phyloP scores from a whole-genome alignment of 371 early-diverging fungal genomes.

The Thermomucor indicae-seudaticae region DNA sequence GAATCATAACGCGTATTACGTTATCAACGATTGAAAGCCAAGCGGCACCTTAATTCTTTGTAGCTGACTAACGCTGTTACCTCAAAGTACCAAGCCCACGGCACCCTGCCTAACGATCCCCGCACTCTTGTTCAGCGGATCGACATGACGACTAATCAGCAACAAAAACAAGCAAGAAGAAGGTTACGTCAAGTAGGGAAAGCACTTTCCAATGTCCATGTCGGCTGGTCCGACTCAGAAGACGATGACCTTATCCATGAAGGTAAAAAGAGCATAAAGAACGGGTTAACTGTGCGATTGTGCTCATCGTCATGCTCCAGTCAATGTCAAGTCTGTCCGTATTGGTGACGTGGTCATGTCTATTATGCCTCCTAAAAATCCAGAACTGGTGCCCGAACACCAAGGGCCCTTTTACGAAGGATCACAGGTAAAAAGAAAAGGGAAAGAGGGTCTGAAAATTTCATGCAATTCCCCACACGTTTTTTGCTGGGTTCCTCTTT shows the following conservation, averaged over 20 bases:
- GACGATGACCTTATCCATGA: conserved; percentile 39
- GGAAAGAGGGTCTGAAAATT: not conserved
- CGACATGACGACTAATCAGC: conserved; percentile 16
- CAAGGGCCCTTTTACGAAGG: conserved; percentile 60
- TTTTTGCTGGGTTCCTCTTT: too few species aligned
- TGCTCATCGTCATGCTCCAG: conserved; percentile 7
- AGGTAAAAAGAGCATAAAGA: conserved; percentile 15
- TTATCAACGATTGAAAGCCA: too few species aligned
- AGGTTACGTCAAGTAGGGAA: conserved; percentile 43
- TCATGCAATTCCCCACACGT: too few species aligned
- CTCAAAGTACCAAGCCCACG: too few species aligned
- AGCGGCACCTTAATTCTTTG: too few species aligned
- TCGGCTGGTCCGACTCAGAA: conserved; percentile 50
- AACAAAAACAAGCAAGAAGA: conserved; percentile 38
- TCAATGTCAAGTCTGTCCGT: conserved; percentile 37
- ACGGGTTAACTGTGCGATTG: not conserved
- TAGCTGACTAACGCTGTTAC: too few species aligned
- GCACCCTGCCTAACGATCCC: not conserved
- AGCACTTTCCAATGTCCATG: conserved; percentile 23
- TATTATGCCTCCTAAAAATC: conserved; percentile 48
- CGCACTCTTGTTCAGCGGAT: not conserved
- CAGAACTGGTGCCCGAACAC: conserved; percentile 66
- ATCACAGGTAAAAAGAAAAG: conserved; percentile 50
- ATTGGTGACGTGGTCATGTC: conserved; percentile 66
- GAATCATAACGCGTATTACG: too few species aligned